Percentiles rank a stretch among this genome's conserved stretches.
Conservation (phyloP, 768 basidiomycete genomes). For the Trametes cingulata region DNA sequence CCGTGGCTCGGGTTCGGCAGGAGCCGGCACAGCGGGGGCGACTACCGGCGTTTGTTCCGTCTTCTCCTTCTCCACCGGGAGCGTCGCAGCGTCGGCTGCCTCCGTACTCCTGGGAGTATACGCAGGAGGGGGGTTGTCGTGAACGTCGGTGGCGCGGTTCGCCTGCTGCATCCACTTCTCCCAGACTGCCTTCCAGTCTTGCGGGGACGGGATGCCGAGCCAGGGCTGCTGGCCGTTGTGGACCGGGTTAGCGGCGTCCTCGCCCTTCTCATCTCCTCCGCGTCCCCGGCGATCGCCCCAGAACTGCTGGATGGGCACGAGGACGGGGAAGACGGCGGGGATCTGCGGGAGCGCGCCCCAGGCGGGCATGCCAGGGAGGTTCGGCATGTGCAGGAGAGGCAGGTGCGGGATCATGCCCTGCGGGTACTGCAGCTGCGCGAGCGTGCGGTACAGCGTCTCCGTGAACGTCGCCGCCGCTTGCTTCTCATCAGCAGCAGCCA, state of each 20-base stretch:
- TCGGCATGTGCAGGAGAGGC: slow-evolving; percentile 37
- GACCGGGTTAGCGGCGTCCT: slow-evolving; percentile 12
- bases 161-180: slow-evolving; percentile 72
- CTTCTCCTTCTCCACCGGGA: slow-evolving; percentile 17
- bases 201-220: slow-evolving; percentile 33
- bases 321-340: slow-evolving; percentile 77
- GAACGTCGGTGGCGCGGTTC: slow-evolving; percentile 44
- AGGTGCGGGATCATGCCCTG: slow-evolving; percentile 49
- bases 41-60: slow-evolving; percentile 14
- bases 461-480: slow-evolving; percentile 50
- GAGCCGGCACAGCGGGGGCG: not conserved
- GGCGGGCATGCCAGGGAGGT: slow-evolving; percentile 53
- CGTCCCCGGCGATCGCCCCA: slow-evolving; percentile 50
- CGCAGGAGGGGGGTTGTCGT: slow-evolving; percentile 66
- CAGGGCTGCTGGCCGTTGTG: slow-evolving; percentile 29
- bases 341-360: slow-evolving; percentile 60
- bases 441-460: slow-evolving; percentile 74
- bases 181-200: slow-evolving; percentile 70
- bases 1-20: slow-evolving; percentile 13
- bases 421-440: slow-evolving; percentile 59
- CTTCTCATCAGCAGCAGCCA: slow-evolving; percentile 28
- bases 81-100: slow-evolving; percentile 25
- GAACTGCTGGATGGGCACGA: slow-evolving; percentile 70
- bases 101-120: slow-evolving; percentile 64
- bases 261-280: slow-evolving; percentile 28